Conservation (phyloP, 768 basidiomycete genomes). For the Lepiota venenata region DNA sequence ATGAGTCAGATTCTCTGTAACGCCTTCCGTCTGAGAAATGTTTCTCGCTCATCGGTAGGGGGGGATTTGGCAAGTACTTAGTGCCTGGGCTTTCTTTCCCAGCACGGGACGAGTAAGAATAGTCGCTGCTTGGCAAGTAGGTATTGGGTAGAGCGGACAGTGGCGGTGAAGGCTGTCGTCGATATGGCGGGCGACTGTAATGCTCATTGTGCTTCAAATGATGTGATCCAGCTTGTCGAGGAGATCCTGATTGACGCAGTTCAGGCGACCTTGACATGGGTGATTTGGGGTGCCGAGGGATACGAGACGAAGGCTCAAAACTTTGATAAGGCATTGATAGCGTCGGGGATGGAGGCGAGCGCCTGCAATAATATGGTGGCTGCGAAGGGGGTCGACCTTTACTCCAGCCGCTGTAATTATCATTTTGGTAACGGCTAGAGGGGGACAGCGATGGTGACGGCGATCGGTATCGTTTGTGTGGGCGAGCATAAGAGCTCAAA, state of each 20-base stretch:
- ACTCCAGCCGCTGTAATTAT: neutral
- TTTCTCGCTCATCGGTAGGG: neutral
- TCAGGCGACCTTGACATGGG: slow-evolving; percentile 1
- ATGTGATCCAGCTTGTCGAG: neutral
- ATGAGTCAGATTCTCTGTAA: neutral
- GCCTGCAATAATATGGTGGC: neutral
- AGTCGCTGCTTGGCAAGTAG: neutral
- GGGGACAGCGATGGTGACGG: neutral
- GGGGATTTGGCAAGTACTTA: neutral
- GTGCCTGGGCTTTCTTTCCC: neutral
- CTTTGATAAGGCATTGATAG: neutral
- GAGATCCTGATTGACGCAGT: neutral
- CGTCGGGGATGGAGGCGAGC: neutral
- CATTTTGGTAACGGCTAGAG: neutral
- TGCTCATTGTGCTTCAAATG: neutral
- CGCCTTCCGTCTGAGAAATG: neutral
- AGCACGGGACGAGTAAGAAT: neutral
- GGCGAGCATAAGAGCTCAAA: neutral
- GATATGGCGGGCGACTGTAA: neutral
- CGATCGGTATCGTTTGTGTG: neutral
- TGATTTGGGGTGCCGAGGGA: neutral
- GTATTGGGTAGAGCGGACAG: neutral
- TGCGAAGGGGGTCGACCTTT: neutral
- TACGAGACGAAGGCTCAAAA: neutral
- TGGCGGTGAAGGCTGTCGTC: neutral